Evolutionary conservation across 225 moss, liverwort and hornwort genomes (phyloP).

Genomic region (Sphagnum contortum): DNA sequence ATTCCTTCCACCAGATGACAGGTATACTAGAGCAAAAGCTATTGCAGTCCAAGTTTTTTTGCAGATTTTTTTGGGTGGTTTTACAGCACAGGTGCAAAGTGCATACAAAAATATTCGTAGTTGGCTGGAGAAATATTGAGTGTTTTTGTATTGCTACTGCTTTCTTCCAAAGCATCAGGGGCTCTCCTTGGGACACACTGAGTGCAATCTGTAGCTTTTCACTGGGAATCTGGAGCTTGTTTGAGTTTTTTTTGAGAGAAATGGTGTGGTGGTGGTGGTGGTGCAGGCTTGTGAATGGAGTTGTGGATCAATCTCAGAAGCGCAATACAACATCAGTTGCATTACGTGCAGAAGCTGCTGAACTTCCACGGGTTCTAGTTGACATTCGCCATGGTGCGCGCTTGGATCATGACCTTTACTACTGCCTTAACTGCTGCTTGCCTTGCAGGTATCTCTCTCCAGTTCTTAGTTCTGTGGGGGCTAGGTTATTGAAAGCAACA

Average conservation of each 20-base stretch:
- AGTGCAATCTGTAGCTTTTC: too few relatives aligned
- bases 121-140: too few relatives aligned
- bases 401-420: background rate
- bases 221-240: background rate
- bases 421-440: background rate
- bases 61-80: too few relatives aligned
- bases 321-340: conserved; percentile 75
- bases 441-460: background rate
- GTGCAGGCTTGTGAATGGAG: conserved; percentile 88
- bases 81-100: too few relatives aligned
- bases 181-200: too few relatives aligned
- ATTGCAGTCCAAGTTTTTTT: too few relatives aligned
- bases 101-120: too few relatives aligned
- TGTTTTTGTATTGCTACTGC: too few relatives aligned
- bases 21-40: too few relatives aligned
- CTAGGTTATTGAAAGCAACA: background rate
- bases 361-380: conserved; percentile 78
- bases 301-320: conserved; percentile 79
- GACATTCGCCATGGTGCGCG: conserved; percentile 90
- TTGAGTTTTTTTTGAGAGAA: background rate
- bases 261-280: too few relatives aligned
- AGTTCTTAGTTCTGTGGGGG: background rate
- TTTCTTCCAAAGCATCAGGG: too few relatives aligned
- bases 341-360: conserved; percentile 58
- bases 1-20: background rate